Evolutionary conservation across 805 yeast species (phyloP).

Genomic region (Candida hispaniensis): DNA sequence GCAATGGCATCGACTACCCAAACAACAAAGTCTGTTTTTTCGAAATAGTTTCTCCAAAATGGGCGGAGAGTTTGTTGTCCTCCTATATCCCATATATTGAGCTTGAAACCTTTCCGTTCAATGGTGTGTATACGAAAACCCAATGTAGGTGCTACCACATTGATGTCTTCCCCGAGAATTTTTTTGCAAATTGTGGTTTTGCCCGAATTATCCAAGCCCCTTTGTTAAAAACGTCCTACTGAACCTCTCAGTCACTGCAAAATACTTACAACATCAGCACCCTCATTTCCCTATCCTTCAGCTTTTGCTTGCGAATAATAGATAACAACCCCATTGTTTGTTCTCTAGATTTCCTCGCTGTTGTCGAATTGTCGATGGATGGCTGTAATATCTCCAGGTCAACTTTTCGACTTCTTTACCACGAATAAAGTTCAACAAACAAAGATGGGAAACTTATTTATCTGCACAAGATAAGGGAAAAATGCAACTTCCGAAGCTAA

Average conservation of each 20-base stretch:
- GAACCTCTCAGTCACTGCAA: too few relatives aligned
- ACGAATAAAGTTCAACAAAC: not conserved
- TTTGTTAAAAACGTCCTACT: constrained; percentile 7
- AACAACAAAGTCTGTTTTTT: constrained; percentile 60
- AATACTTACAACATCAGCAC: constrained; percentile 46
- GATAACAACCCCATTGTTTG: constrained; percentile 64
- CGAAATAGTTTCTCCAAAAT: constrained; percentile 91
- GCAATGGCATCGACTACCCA: constrained; percentile 78
- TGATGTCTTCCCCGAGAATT: constrained; percentile 40
- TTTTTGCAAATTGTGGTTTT: constrained; percentile 71
- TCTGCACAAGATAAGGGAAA: not conserved
- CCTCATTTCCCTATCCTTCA: constrained; percentile 67
- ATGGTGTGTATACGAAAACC: constrained; percentile 75
- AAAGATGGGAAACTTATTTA: constrained; percentile 1
- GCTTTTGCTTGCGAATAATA: constrained; percentile 70
- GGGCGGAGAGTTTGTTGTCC: constrained; percentile 77
- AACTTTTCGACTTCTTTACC: constrained; percentile 1
- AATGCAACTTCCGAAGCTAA: not conserved
- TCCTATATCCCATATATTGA: constrained; percentile 65
- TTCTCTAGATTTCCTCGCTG: not conserved
- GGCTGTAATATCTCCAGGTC: not conserved
- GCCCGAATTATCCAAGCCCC: constrained; percentile 85
- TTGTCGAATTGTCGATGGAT: not conserved
- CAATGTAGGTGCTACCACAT: constrained; percentile 70
- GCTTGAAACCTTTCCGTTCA: constrained; percentile 25